Evolutionary conservation across 768 basidiomycete species (phyloP), one percentile per base, ranked within the genome.

Genomic region (Grammothele lineata): DNA sequence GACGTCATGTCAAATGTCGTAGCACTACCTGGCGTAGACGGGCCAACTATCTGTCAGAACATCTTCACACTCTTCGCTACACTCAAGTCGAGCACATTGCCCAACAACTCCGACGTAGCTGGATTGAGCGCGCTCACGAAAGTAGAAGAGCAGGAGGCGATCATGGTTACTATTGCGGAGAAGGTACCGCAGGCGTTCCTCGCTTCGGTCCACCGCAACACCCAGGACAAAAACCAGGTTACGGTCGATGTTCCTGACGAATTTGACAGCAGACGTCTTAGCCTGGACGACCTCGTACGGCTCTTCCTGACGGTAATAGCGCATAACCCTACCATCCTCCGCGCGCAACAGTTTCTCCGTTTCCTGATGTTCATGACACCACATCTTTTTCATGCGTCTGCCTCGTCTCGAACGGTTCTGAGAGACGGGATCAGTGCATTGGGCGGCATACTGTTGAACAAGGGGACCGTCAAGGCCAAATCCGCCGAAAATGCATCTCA

Each of bases 241-340:
- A 67, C 72, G 3, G 61, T 51, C 11, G 51, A 52, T 12, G 53
- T 57, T 2, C 79, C 78, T 3, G 78, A 82, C 24, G 74, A 83
- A 61, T 81, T 81, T 50, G 81, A 83, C 59, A 69, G 73, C 17
- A 71, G 70, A 48, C 66, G 71, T 3, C 71, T 91, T 12, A 69
- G 69, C 17, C 69, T 84, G 57, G 83, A 84, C 50, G 72, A 89
- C 57, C 70, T 88, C 21, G 77, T 87, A 23, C 77, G 81, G 14
- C 70, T 91, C 7, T 80, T 88, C 59, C 71, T 89, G 24, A 90
- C 87, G 1, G 82, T 91, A 48, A 86, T 91, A 44, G 87, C 85
- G 5, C 83, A 88, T 53, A 82, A 88, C 60, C 73, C 82, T 14
- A 70, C 75, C 4, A 81, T 81, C 38, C 63, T 76, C 19, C 80